phyloP scores from a whole-genome alignment of 495 filamentous ascomycete genomes.

The Jackrogersella multiformis region DNA sequence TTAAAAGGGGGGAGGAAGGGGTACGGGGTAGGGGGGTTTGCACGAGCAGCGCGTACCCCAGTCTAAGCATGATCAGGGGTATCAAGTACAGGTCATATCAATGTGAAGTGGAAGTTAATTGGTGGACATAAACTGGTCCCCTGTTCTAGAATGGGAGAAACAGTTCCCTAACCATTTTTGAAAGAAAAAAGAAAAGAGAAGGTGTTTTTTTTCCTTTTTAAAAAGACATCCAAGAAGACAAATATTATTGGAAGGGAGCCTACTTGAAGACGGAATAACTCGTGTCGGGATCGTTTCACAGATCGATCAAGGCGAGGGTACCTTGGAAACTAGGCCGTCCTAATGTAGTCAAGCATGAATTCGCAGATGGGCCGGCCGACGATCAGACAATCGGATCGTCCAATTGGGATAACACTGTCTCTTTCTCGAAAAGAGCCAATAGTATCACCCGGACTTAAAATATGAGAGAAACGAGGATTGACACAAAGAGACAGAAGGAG shows the following conservation, averaged over 20 bases:
- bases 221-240: neutral
- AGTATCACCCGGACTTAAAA: constrained; percentile 1
- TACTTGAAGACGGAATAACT: constrained; percentile 38
- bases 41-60: constrained; percentile 9
- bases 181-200: too few relatives aligned
- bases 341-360: constrained; percentile 38
- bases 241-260: constrained; percentile 30
- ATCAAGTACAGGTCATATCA: constrained; percentile 14
- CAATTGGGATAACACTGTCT: constrained; percentile 28
- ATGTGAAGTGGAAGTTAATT: constrained; percentile 17
- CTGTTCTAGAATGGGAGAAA: constrained; percentile 18
- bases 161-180: constrained; percentile 24
- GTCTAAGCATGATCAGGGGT: constrained; percentile 13
- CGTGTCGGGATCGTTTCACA: constrained; percentile 48
- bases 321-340: constrained; percentile 23
- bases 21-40: constrained; percentile 25
- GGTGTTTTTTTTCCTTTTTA: too few relatives aligned
- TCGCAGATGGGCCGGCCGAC: constrained; percentile 30
- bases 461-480: constrained; percentile 23
- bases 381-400: constrained; percentile 42
- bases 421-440: constrained; percentile 35
- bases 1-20: constrained; percentile 8
- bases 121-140: constrained; percentile 14
- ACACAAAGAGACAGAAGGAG: constrained; percentile 21
- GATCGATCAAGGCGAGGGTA: constrained; percentile 19